Conservation (phyloP, 2,329 filamentous ascomycete species). For the Pseudocercospora ulei region DNA sequence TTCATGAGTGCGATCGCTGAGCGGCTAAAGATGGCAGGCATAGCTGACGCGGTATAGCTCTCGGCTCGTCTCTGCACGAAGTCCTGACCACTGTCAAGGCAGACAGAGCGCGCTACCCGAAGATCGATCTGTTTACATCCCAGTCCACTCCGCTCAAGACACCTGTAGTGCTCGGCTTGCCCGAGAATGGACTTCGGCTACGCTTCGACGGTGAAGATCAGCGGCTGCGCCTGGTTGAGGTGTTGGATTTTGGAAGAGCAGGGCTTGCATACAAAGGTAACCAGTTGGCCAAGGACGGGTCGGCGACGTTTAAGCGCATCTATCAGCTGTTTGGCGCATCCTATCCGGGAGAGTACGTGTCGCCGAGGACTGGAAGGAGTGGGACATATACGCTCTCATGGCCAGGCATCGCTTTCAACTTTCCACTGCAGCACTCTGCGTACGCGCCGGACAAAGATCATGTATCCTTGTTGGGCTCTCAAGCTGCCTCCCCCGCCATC, state of each 20-base stretch:
- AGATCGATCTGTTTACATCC: constrained; percentile 74
- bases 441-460: constrained; percentile 73
- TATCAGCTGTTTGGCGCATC: constrained; percentile 93
- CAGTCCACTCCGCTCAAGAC: constrained; percentile 62
- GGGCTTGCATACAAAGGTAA: constrained; percentile 71
- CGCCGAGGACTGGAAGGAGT: constrained; percentile 47
- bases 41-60: constrained; percentile 46
- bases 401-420: constrained; percentile 87
- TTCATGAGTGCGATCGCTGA: constrained; percentile 34
- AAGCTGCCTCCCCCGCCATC: constrained; percentile 62
- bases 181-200: constrained; percentile 76
- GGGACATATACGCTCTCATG: constrained; percentile 89
- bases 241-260: constrained; percentile 79
- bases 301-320: constrained; percentile 39
- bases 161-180: constrained; percentile 65
- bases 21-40: background rate
- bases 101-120: constrained; percentile 70
- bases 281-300: constrained; percentile 59
- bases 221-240: constrained; percentile 78
- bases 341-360: constrained; percentile 84
- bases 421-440: constrained; percentile 61
- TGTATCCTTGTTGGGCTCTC: constrained; percentile 72
- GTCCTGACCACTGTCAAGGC: constrained; percentile 79
- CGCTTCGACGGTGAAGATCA: constrained; percentile 93
- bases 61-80: constrained; percentile 86